Evolutionary conservation across 805 yeast species (phyloP).

Genomic region (Jamesozyma lodderae): DNA sequence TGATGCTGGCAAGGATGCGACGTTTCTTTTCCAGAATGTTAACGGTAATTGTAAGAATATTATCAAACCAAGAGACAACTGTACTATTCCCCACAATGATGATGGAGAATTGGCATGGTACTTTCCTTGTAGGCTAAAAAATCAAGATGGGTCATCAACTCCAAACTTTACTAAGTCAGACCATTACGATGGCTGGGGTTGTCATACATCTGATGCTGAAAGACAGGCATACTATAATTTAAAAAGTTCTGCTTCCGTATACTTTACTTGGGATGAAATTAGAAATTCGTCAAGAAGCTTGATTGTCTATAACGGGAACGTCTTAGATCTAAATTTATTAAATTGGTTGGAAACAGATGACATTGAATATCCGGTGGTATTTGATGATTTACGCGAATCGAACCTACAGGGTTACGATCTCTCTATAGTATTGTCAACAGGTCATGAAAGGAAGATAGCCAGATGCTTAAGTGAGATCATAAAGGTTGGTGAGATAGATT

Average conservation of each 20-base stretch:
- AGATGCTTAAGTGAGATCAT: constrained; percentile 77
- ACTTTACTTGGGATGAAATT: constrained; percentile 85
- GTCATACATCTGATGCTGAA: constrained; percentile 70
- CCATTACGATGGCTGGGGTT: constrained; percentile 81
- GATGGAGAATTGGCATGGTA: constrained; percentile 80
- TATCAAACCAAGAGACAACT: constrained; percentile 58
- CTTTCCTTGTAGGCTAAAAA: constrained; percentile 77
- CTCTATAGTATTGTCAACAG: constrained; percentile 58
- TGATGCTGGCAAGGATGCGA: constrained; percentile 83
- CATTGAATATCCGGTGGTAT: constrained; percentile 61
- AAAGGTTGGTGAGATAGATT: constrained; percentile 83
- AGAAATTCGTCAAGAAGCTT: constrained; percentile 59
- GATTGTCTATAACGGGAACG: constrained; percentile 83
- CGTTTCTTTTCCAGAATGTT: constrained; percentile 82
- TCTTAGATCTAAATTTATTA: constrained; percentile 69
- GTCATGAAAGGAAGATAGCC: constrained; percentile 60
- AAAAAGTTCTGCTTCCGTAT: constrained; percentile 61
- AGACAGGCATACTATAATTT: constrained; percentile 58
- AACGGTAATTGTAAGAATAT: constrained; percentile 81
- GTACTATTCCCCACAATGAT: constrained; percentile 59
- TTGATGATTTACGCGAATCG: constrained; percentile 47
- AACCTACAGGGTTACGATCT: constrained; percentile 70
- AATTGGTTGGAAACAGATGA: constrained; percentile 68
- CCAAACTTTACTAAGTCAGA: constrained; percentile 50
- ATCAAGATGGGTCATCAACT: constrained; percentile 60